These are phyloP conservation scores for Drechslerella coelobrocha DNA, from an alignment of 2,329 filamentous ascomycete species.

Conservation along the genomic window DNA sequence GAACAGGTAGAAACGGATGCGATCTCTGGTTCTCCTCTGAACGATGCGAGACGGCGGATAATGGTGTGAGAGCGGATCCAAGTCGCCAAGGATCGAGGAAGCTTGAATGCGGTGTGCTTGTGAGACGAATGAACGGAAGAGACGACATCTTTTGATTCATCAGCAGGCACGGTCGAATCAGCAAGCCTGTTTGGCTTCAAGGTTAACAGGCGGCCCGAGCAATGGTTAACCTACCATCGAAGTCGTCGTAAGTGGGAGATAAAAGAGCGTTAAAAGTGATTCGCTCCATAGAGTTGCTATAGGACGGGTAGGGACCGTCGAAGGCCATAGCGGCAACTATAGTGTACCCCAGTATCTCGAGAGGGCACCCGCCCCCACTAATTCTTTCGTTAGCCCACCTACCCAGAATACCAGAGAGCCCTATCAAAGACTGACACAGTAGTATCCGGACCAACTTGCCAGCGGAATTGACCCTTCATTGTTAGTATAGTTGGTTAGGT, in stretches of 20 bases:
- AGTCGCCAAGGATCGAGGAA: constrained; percentile 13
- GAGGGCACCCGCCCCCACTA: too few species aligned
- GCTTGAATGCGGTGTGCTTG: constrained; percentile 3
- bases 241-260: constrained; percentile 23
- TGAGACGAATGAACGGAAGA: constrained; percentile 4
- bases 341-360: too few species aligned
- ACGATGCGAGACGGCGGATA: constrained; percentile 24
- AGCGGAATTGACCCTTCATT: too few species aligned
- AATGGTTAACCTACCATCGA: constrained; percentile 19
- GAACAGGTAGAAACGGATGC: constrained; percentile 14
- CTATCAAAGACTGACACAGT: too few species aligned
- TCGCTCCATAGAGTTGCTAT: constrained; percentile 39
- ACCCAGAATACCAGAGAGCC: too few species aligned
- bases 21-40: constrained; percentile 14
- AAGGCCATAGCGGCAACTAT: constrained; percentile 19
- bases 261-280: constrained; percentile 37
- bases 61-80: constrained; percentile 36
- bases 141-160: constrained; percentile 8
- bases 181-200: not conserved
- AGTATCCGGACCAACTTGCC: too few species aligned
- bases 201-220: not conserved
- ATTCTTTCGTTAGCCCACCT: too few species aligned
- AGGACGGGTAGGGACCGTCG: constrained; percentile 33
- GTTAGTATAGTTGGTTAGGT: too few species aligned
- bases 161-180: not conserved